Percentiles rank a stretch among this genome's conserved stretches.
Evolutionary conservation across 768 basidiomycete genomes (phyloP).

Genomic region (Tricholoma sp.): DNA sequence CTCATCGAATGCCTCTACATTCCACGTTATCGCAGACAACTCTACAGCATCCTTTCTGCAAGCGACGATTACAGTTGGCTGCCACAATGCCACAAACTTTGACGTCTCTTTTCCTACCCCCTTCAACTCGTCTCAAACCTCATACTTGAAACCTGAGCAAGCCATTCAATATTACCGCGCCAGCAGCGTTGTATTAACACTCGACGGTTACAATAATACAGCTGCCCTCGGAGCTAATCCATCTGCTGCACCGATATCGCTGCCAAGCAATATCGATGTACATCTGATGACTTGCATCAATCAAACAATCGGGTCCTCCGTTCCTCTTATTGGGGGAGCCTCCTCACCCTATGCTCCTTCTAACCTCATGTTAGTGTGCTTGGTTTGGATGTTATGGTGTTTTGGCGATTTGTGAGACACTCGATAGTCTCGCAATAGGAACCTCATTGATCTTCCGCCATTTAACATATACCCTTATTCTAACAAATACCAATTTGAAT

Average conservation of each 20-base stretch:
- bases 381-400: not conserved
- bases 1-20: constrained; percentile 16
- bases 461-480: no score
- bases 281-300: constrained; percentile 3
- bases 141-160: constrained; percentile 39
- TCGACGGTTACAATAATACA: constrained; percentile 67
- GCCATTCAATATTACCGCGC: constrained; percentile 67
- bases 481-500: no score
- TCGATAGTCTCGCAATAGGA: no score
- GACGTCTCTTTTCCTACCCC: constrained; percentile 13
- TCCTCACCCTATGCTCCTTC: not conserved
- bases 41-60: constrained; percentile 31
- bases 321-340: constrained; percentile 1
- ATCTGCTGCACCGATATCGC: not conserved
- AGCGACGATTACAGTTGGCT: constrained; percentile 26
- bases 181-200: constrained; percentile 54
- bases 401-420: not conserved
- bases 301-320: constrained; percentile 2
- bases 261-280: not conserved
- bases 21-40: constrained; percentile 38
- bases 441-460: no score
- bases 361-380: not conserved
- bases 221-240: constrained; percentile 25
- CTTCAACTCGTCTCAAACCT: constrained; percentile 22
- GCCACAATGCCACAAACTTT: constrained; percentile 15